These are phyloP conservation scores for Lipomyces spencermartinsiae DNA, from an alignment of 805 yeast species.

Conservation along the genomic window DNA sequence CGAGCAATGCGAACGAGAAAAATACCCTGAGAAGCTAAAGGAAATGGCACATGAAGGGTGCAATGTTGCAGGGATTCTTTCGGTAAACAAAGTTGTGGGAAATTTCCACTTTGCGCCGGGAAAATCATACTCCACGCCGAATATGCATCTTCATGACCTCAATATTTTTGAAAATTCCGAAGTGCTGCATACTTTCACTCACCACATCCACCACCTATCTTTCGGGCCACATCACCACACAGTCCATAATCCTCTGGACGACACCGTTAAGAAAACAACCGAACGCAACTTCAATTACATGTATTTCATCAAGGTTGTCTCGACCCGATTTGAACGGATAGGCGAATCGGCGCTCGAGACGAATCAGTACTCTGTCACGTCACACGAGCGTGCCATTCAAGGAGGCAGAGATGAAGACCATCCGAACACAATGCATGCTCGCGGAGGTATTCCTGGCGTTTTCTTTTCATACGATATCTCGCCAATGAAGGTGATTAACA, in stretches of 20 bases:
- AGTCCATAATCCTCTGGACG: constrained; percentile 51
- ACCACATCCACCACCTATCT: constrained; percentile 76
- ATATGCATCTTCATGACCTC: constrained; percentile 79
- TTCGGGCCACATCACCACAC: constrained; percentile 63
- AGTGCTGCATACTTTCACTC: constrained; percentile 74
- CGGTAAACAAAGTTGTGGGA: constrained; percentile 85
- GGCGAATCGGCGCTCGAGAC: constrained; percentile 64
- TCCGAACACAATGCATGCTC: constrained; percentile 70
- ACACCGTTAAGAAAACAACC: constrained; percentile 58
- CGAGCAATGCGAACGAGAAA: constrained; percentile 89
- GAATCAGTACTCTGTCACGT: constrained; percentile 87
- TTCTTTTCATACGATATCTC: constrained; percentile 89
- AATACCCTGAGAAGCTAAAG: constrained; percentile 70
- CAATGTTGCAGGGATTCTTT: constrained; percentile 77
- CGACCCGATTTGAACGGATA: constrained; percentile 80
- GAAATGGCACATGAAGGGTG: constrained; percentile 82
- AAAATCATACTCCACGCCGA: constrained; percentile 64
- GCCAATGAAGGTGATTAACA: constrained; percentile 88
- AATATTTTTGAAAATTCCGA: constrained; percentile 64
- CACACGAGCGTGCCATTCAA: constrained; percentile 79
- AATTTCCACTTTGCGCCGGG: constrained; percentile 97
- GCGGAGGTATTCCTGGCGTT: constrained; percentile 91
- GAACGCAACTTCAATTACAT: constrained; percentile 61
- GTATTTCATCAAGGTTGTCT: constrained; percentile 87
- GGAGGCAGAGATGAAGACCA: constrained; percentile 95